Percentiles rank a stretch among this genome's conserved stretches.
These are phyloP conservation scores for Lathyrus tuberosus DNA, from an alignment of 306 rosid genomes.

Conservation along the genomic window DNA sequence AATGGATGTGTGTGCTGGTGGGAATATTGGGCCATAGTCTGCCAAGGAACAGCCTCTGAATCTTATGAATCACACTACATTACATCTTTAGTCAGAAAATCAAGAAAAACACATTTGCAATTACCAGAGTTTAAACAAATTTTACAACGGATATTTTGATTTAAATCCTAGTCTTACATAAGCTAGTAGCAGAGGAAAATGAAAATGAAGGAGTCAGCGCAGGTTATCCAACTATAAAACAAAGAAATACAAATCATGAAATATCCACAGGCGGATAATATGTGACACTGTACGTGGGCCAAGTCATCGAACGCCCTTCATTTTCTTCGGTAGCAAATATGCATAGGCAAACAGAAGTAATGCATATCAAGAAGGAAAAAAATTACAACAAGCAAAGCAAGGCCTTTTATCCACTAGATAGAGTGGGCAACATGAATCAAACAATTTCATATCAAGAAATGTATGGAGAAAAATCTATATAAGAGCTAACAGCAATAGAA, in stretches of 20 bases:
- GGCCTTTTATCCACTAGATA: neutral
- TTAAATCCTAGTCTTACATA: conserved; percentile 31
- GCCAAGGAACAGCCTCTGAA: neutral
- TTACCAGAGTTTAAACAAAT: conserved; percentile 3
- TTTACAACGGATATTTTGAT: conserved; percentile 7
- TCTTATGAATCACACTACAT: conserved; percentile 23
- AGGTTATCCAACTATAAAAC: neutral
- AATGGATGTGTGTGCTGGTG: conserved; percentile 8
- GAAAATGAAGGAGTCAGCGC: neutral
- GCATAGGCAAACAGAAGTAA: neutral
- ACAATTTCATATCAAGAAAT: neutral
- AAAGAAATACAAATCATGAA: conserved; percentile 13
- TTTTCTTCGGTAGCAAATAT: conserved; percentile 10
- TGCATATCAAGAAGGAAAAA: neutral
- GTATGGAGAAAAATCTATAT: neutral
- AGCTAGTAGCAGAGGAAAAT: conserved; percentile 16
- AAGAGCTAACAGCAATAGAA: neutral
- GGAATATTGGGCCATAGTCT: neutral
- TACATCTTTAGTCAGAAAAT: neutral
- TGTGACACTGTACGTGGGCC: too few relatives aligned
- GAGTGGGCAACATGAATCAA: neutral
- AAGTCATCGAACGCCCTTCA: conserved; percentile 14
- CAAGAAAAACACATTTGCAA: conserved; percentile 19
- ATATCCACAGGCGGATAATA: neutral
- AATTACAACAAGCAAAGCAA: neutral